Evolutionary conservation across 2,329 filamentous ascomycete genomes (phyloP).

Genomic region (Trichoderma sp.): DNA sequence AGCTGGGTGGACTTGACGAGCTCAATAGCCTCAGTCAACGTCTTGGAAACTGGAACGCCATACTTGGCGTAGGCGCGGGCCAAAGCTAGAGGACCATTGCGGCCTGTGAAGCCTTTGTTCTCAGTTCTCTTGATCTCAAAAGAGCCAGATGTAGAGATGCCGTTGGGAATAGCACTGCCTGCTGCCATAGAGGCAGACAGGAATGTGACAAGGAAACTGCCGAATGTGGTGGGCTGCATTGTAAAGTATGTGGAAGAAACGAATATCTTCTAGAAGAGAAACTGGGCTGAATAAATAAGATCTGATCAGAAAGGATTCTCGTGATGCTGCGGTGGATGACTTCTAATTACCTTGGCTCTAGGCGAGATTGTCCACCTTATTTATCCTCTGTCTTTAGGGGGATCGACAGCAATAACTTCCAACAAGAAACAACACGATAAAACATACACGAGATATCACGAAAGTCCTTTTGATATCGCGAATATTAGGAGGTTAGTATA

Average conservation of each 20-base stretch:
- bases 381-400: not conserved
- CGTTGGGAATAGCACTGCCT: slow-evolving; percentile 11
- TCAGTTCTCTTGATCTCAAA: slow-evolving; percentile 13
- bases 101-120: slow-evolving; percentile 12
- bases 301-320: not conserved
- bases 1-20: slow-evolving; percentile 1
- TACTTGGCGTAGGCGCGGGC: slow-evolving; percentile 23
- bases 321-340: not conserved
- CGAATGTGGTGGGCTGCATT: slow-evolving; percentile 15
- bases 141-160: not conserved
- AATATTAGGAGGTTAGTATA: not conserved
- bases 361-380: slow-evolving; percentile 4
- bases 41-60: slow-evolving; percentile 17
- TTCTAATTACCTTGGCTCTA: not conserved
- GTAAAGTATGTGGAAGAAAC: not conserved
- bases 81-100: slow-evolving; percentile 20
- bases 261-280: not conserved
- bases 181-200: slow-evolving; percentile 18
- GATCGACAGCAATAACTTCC: slow-evolving; percentile 5
- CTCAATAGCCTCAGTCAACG: slow-evolving; percentile 14
- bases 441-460: not conserved
- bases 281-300: not conserved
- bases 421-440: not conserved
- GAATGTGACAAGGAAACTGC: slow-evolving; percentile 16
- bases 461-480: not conserved